Base-by-base conservation (phyloP, 2,329 filamentous ascomycete genomes). In the Colletotrichum shisoi region DNA sequence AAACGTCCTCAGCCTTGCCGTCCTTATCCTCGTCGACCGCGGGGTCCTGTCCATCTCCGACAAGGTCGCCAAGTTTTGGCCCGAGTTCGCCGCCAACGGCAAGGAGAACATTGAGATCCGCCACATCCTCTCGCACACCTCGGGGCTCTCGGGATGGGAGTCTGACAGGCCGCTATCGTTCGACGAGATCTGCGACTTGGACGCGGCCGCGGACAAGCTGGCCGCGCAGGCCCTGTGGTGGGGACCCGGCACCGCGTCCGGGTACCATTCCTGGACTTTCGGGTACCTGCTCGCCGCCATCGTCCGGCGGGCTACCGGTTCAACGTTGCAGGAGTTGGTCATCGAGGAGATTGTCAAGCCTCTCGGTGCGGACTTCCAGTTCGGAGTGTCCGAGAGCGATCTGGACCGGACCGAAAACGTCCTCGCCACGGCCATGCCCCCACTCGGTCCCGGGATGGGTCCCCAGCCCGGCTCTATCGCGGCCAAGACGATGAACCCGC, bases 211-310 rank as follows among this genome's bases (percentile, higher is more conserved):
- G 1, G 71, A 73, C 11, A 74, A 72, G 21, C 75, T 84, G 4
- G 79, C 78, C 1, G 57, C 64, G 3, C 80, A 83, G 57, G 72
- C 75, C 1, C 80, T 79, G 1, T 81, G 77, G 77, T 83, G 80
- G 80, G 72, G 70, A 27, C 80, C 82, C 0, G 81, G 82, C 1
- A 78, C 77, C 0, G 76, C 74, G 8, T 77, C 76, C 0, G 81
- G 79, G 3, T 83, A 83, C 70, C 81, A 83, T 62, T 51, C 75
- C 3, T 34, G 74, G 7, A 79, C 71, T 8, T 76, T 79, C 59
- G 82, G 81, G 1, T 76, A 79, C 63, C 70, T 83, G 0, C 61
- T 83, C 0, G 78, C 79, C 9, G 81, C 82, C 60, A 57, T 84
- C 0, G 74, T 84, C 2, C 74, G 75, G 1, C 76, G 81, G 1